A percentile compares a stretch with the other conserved stretches of the same genome.
Conservation (phyloP, 768 basidiomycete species). For the Collybia nuda region DNA sequence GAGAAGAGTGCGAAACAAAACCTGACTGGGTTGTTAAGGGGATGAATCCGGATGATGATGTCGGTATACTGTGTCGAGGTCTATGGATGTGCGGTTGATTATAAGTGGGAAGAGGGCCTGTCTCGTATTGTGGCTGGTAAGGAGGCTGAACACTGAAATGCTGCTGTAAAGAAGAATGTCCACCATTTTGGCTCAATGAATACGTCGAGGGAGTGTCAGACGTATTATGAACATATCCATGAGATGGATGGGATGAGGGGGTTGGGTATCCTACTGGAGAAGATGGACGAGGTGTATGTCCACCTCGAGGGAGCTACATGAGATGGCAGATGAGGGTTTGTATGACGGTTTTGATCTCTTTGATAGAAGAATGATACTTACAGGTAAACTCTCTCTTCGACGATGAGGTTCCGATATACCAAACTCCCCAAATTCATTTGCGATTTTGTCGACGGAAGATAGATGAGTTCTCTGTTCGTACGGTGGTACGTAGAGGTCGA, state of each 20-base stretch:
- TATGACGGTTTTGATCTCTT: not conserved
- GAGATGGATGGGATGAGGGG: slow-evolving; percentile 30
- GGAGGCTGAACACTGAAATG: slow-evolving; percentile 30
- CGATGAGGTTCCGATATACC: slow-evolving; percentile 45
- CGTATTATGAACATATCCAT: slow-evolving; percentile 39
- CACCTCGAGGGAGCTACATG: slow-evolving; percentile 32
- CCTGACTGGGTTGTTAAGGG: slow-evolving; percentile 46
- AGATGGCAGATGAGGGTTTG: slow-evolving; percentile 4
- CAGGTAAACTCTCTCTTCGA: slow-evolving; percentile 60
- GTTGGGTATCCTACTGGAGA: slow-evolving; percentile 28
- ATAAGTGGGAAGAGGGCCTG: slow-evolving; percentile 26
- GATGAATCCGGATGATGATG: slow-evolving; percentile 68
- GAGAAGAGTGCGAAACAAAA: slow-evolving; percentile 41
- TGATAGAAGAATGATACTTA: slow-evolving; percentile 30
- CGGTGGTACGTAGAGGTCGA: slow-evolving; percentile 72
- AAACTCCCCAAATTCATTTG: slow-evolving; percentile 68
- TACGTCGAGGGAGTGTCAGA: slow-evolving; percentile 30
- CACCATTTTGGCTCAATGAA: slow-evolving; percentile 41
- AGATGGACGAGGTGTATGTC: slow-evolving; percentile 36
- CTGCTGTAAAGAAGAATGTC: slow-evolving; percentile 29
- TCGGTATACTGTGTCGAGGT: slow-evolving; percentile 67
- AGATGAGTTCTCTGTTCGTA: slow-evolving; percentile 57
- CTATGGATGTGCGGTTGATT: slow-evolving; percentile 42
- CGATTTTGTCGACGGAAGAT: slow-evolving; percentile 51
- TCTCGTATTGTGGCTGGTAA: slow-evolving; percentile 40